A percentile compares a stretch with the other conserved stretches of the same genome.
Evolutionary conservation across 805 yeast genomes (phyloP).

Genomic region (Aciculoconidium aculeatum): DNA sequence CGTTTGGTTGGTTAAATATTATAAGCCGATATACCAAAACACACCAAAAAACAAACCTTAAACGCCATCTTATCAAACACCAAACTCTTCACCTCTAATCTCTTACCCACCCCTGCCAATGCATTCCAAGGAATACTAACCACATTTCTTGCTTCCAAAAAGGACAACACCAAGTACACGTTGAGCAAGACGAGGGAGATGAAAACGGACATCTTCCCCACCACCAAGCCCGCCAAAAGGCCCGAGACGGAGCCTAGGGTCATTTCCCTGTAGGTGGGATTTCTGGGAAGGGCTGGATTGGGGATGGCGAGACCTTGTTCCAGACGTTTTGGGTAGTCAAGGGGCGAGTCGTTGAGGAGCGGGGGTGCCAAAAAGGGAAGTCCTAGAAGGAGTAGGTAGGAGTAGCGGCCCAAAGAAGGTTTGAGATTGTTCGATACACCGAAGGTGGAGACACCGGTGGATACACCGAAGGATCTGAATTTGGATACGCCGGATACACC

Average conservation of each 20-base stretch:
- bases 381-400: too few relatives aligned
- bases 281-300: too few relatives aligned
- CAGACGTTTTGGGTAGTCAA: too few relatives aligned
- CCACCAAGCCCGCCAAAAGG: conserved; percentile 48
- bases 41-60: conserved; percentile 47
- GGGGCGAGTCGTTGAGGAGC: too few relatives aligned
- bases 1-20: conserved; percentile 24
- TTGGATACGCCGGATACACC: too few relatives aligned
- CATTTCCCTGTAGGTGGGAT: conserved; percentile 56
- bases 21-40: conserved; percentile 57
- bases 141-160: conserved; percentile 50
- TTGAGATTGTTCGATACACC: too few relatives aligned
- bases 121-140: conserved; percentile 42
- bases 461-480: too few relatives aligned
- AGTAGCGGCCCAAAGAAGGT: too few relatives aligned
- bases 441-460: too few relatives aligned
- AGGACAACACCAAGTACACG: conserved; percentile 38
- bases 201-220: conserved; percentile 55
- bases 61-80: conserved; percentile 57
- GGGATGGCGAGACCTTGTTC: too few relatives aligned
- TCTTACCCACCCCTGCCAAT: conserved; percentile 26
- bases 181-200: conserved; percentile 47
- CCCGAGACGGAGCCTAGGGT: conserved; percentile 62
- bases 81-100: conserved; percentile 44
- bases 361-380: too few relatives aligned